Conservation (phyloP, 768 basidiomycete genomes). For the Boletellus emodensis region DNA sequence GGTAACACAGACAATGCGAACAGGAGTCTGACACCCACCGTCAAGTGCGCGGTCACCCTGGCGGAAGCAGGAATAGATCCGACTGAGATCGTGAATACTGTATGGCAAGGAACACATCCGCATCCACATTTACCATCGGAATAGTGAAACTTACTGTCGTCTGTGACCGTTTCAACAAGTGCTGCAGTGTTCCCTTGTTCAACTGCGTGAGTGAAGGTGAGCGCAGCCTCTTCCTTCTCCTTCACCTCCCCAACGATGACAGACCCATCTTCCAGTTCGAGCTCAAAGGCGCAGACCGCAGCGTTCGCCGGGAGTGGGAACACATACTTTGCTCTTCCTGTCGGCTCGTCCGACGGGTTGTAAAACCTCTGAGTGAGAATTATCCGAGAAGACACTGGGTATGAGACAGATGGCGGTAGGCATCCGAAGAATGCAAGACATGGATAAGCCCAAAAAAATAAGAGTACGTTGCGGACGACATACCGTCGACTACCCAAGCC, state of each 20-base stretch:
- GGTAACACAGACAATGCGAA: background rate
- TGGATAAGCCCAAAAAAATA: conserved; percentile 3
- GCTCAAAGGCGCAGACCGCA: conserved; percentile 52
- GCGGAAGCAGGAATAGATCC: conserved; percentile 46
- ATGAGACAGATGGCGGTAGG: background rate
- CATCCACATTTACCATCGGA: background rate
- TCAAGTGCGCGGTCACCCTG: conserved; percentile 39
- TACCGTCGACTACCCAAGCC: conserved; percentile 44
- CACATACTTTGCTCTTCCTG: conserved; percentile 47
- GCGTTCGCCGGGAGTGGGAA: conserved; percentile 57
- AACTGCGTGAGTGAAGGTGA: conserved; percentile 39
- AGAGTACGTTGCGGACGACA: background rate
- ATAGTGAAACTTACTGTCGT: conserved; percentile 41
- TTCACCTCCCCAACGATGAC: conserved; percentile 44
- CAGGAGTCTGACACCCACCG: conserved; percentile 31
- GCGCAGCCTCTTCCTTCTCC: conserved; percentile 42
- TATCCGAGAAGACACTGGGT: conserved; percentile 42
- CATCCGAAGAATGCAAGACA: background rate
- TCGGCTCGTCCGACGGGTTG: conserved; percentile 36
- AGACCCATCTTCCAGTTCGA: conserved; percentile 42
- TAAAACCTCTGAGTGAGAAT: conserved; percentile 39
- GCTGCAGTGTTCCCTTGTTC: conserved; percentile 39
- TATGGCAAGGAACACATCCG: background rate
- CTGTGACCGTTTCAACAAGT: conserved; percentile 46
- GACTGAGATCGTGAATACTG: conserved; percentile 58